phyloP scores from a whole-genome alignment of 306 rosid genomes.

The Cucumis hystrix region DNA sequence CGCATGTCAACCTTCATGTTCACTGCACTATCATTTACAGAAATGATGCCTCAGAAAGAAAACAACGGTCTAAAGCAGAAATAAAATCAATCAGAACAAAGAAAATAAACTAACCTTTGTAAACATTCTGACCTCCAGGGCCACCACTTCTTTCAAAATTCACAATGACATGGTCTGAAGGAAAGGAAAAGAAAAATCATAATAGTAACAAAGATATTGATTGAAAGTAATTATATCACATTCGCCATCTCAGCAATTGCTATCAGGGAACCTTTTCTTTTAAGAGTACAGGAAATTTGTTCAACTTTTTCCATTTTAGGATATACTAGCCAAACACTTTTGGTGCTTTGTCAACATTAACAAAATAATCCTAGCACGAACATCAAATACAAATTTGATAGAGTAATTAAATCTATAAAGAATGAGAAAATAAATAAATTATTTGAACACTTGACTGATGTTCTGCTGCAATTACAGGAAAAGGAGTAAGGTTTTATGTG shows the following conservation, averaged over 20 bases:
- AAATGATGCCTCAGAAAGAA: not conserved
- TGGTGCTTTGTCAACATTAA: not conserved
- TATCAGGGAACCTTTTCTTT: not conserved
- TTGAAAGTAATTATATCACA: not conserved
- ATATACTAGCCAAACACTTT: not conserved
- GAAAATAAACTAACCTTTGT: slow-evolving; percentile 44
- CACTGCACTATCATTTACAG: slow-evolving; percentile 30
- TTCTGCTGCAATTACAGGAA: not conserved
- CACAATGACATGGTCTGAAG: slow-evolving; percentile 63
- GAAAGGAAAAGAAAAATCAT: not conserved
- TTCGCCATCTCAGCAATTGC: not conserved
- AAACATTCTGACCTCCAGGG: slow-evolving; percentile 94
- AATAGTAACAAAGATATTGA: not conserved
- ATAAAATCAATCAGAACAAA: not conserved
- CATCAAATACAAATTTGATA: not conserved
- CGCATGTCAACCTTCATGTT: slow-evolving; percentile 99
- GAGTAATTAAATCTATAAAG: not conserved
- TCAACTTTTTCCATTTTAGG: not conserved
- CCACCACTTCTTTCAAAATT: slow-evolving; percentile 93
- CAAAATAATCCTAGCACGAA: not conserved
- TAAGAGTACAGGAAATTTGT: not conserved
- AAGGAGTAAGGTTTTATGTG: not conserved
- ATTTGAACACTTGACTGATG: not conserved
- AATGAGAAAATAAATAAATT: not conserved
- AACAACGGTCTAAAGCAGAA: not conserved